Conservation (phyloP, 2,329 filamentous ascomycete genomes). For the Fusarium incarnatum region DNA sequence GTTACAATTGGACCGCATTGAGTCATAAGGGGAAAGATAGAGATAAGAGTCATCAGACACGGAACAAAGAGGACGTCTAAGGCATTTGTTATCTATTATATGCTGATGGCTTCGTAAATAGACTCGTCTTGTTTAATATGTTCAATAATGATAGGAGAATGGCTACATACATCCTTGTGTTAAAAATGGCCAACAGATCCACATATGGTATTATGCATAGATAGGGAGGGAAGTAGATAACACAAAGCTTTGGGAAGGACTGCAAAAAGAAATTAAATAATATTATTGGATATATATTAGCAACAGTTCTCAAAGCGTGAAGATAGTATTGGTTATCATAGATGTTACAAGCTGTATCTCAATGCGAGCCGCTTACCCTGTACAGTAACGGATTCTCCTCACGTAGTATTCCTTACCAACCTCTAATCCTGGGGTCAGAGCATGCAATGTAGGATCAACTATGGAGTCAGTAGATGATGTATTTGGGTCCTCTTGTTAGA, state of each 20-base stretch:
- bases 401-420: neutral
- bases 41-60: neutral
- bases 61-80: neutral
- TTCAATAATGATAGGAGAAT: neutral
- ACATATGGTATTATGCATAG: no score
- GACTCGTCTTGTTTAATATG: no score
- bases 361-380: neutral
- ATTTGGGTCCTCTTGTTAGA: neutral
- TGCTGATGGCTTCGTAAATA: no score
- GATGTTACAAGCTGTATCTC: neutral
- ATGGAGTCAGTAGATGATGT: neutral
- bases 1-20: constrained; percentile 28
- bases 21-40: constrained; percentile 33
- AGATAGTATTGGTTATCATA: neutral
- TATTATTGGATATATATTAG: neutral
- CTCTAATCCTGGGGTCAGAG: neutral
- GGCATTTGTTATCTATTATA: no score
- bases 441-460: neutral
- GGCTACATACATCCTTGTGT: neutral
- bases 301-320: neutral
- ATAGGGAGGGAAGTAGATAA: neutral
- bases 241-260: neutral
- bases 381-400: neutral
- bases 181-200: neutral
- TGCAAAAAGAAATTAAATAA: neutral